A percentile compares a stretch with the other conserved stretches of the same genome.
Conservation (phyloP, 192 early-diverging fungal species). For the Coemansia sp. region DNA sequence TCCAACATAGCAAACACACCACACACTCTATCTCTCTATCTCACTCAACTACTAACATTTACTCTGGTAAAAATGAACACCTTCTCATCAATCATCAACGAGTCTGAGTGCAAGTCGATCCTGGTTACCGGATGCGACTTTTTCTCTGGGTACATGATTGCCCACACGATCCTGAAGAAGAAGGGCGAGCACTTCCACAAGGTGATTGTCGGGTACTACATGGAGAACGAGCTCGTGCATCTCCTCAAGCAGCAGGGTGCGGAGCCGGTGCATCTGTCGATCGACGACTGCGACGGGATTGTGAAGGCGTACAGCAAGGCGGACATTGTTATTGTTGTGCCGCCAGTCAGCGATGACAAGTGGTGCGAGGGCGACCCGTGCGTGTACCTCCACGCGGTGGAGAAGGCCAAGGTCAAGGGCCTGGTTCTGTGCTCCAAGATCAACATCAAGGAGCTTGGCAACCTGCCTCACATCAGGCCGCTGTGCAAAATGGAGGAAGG, state of each 20-base stretch:
- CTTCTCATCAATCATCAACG: conserved; percentile 31
- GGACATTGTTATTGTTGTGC: conserved; percentile 42
- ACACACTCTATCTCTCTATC: too few relatives aligned
- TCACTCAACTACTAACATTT: not conserved
- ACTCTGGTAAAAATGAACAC: conserved; percentile 17
- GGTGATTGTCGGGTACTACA: conserved; percentile 27
- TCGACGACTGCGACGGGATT: conserved; percentile 33
- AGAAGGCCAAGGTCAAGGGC: conserved; percentile 38
- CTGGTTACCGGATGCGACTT: conserved; percentile 47
- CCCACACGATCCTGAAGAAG: conserved; percentile 23
- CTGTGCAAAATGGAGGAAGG: conserved; percentile 40
- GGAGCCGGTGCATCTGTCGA: conserved; percentile 16
- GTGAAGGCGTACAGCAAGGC: conserved; percentile 36
- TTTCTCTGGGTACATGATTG: conserved; percentile 40
- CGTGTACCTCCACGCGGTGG: conserved; percentile 34
- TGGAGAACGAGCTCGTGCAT: conserved; percentile 41
- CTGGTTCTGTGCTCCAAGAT: conserved; percentile 50
- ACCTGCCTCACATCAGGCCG: conserved; percentile 27
- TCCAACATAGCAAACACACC: too few relatives aligned
- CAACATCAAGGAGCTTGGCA: conserved; percentile 27
- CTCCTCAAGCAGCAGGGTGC: conserved; percentile 41
- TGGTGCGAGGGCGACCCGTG: conserved; percentile 26
- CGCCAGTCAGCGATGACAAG: conserved; percentile 38
- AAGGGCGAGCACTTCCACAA: conserved; percentile 26
- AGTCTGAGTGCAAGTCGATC: conserved; percentile 27